Percentiles rank a stretch among this genome's conserved stretches.
phyloP scores from a whole-genome alignment of 2,329 filamentous ascomycete species.

The Exophiala sideris region DNA sequence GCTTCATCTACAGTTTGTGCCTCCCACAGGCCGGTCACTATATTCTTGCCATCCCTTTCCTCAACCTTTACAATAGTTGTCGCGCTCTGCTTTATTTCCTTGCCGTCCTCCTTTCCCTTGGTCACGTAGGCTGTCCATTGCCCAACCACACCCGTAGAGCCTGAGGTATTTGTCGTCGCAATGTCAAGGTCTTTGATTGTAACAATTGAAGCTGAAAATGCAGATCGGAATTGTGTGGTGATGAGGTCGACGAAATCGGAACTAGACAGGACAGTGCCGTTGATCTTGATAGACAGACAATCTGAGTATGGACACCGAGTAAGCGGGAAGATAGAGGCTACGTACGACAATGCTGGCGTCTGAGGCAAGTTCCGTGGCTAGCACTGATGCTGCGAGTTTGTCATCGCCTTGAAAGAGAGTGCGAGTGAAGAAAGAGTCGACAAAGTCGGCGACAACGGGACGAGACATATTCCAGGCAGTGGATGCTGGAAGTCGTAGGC shows the following conservation, averaged over 20 bases:
- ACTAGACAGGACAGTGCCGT: neutral
- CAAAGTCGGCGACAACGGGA: conserved; percentile 5
- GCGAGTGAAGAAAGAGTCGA: conserved; percentile 10
- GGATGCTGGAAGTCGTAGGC: neutral
- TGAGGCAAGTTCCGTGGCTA: conserved; percentile 7
- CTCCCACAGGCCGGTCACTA: conserved; percentile 8
- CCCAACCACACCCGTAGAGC: conserved; percentile 8
- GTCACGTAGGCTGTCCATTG: conserved; percentile 13
- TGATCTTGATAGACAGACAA: conserved; percentile 7
- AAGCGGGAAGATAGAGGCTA: neutral
- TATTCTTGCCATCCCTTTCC: conserved; percentile 5
- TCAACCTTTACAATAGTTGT: conserved; percentile 9
- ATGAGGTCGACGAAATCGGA: conserved; percentile 4
- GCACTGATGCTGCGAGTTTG: neutral
- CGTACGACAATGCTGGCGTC: conserved; percentile 9
- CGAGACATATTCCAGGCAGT: conserved; percentile 3
- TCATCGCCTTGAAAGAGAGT: conserved; percentile 9
- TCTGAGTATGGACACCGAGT: neutral
- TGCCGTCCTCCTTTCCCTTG: conserved; percentile 6
- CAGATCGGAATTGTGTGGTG: conserved; percentile 4
- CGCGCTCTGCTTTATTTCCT: conserved; percentile 14
- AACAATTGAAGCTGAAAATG: conserved; percentile 4
- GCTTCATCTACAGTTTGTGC: conserved; percentile 11
- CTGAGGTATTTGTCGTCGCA: conserved; percentile 5
- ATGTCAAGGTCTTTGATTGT: conserved; percentile 13